A percentile compares a stretch with the other conserved stretches of the same genome.
phyloP scores from a whole-genome alignment of 768 basidiomycete species.

The Amanita subjunquillea region DNA sequence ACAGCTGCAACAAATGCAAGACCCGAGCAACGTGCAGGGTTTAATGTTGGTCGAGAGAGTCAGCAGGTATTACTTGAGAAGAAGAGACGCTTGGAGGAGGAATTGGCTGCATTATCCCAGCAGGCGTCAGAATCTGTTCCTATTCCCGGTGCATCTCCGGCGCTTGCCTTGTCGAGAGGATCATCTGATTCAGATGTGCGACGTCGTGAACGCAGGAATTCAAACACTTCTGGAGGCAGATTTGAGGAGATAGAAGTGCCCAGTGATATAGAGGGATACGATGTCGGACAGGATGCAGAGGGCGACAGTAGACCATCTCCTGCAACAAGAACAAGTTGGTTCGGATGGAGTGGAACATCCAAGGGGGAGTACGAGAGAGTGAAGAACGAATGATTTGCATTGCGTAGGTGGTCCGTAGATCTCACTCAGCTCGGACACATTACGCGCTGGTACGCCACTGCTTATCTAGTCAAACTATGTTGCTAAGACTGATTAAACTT shows the following conservation, averaged over 20 bases:
- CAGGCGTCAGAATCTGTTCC: conserved; percentile 19
- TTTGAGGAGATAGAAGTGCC: conserved; percentile 69
- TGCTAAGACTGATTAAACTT: not conserved
- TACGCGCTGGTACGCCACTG: not conserved
- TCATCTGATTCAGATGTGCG: conserved; percentile 30
- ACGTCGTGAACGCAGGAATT: conserved; percentile 34
- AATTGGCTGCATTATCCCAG: conserved; percentile 39
- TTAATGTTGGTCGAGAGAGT: conserved; percentile 6
- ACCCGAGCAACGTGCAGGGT: conserved; percentile 21
- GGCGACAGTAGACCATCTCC: conserved; percentile 15
- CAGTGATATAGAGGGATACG: conserved; percentile 60
- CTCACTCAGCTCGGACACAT: not conserved
- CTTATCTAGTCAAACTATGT: not conserved
- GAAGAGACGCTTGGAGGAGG: conserved; percentile 44
- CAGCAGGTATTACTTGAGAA: conserved; percentile 23
- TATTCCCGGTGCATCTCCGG: conserved; percentile 21
- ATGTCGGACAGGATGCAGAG: conserved; percentile 31
- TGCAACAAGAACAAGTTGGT: conserved; percentile 35
- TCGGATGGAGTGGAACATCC: conserved; percentile 30
- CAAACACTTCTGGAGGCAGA: conserved; percentile 20
- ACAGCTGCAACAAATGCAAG: conserved; percentile 20
- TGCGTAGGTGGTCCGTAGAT: no score
- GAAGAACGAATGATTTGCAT: conserved; percentile 33
- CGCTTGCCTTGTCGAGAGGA: conserved; percentile 22
- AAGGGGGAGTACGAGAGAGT: conserved; percentile 37